phyloP scores from a whole-genome alignment of 164 flowering plant species.

The Vitis riparia region DNA sequence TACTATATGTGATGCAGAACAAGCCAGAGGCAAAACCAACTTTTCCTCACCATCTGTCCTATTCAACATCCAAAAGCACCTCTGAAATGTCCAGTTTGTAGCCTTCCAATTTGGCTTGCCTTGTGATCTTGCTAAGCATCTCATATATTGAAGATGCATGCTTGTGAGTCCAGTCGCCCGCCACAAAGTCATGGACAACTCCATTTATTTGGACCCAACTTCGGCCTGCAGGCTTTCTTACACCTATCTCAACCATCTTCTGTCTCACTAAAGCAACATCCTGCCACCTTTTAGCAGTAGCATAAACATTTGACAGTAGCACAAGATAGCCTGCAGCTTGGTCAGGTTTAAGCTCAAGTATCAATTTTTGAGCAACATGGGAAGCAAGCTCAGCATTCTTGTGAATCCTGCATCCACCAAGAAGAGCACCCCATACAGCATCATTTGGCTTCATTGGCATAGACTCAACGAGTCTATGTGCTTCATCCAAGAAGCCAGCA shows the following conservation, averaged over 20 bases:
- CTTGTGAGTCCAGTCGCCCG: constrained; percentile 35
- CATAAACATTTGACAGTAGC: constrained; percentile 55
- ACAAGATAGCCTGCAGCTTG: constrained; percentile 47
- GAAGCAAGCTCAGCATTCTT: constrained; percentile 35
- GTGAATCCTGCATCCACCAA: constrained; percentile 51
- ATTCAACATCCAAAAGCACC: constrained; percentile 8
- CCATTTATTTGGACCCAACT: constrained; percentile 54
- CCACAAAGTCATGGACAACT: constrained; percentile 36
- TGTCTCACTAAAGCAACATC: constrained; percentile 37
- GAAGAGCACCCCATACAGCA: constrained; percentile 56
- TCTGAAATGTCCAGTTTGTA: constrained; percentile 15
- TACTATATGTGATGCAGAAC: neutral
- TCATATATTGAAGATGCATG: constrained; percentile 26
- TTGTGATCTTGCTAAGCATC: constrained; percentile 27
- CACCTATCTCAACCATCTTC: constrained; percentile 37
- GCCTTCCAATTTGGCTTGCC: constrained; percentile 25
- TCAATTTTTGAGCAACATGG: constrained; percentile 30
- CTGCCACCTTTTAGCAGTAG: constrained; percentile 42
- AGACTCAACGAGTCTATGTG: constrained; percentile 32
- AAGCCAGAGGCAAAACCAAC: too few species aligned
- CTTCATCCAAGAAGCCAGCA: constrained; percentile 54
- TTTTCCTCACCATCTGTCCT: neutral
- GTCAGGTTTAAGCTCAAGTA: constrained; percentile 41
- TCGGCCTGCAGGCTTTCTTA: constrained; percentile 46
- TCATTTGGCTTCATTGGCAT: constrained; percentile 58